These are phyloP conservation scores for Colletotrichum tropicale DNA, from an alignment of 2,329 filamentous ascomycete species.

Conservation along the genomic window DNA sequence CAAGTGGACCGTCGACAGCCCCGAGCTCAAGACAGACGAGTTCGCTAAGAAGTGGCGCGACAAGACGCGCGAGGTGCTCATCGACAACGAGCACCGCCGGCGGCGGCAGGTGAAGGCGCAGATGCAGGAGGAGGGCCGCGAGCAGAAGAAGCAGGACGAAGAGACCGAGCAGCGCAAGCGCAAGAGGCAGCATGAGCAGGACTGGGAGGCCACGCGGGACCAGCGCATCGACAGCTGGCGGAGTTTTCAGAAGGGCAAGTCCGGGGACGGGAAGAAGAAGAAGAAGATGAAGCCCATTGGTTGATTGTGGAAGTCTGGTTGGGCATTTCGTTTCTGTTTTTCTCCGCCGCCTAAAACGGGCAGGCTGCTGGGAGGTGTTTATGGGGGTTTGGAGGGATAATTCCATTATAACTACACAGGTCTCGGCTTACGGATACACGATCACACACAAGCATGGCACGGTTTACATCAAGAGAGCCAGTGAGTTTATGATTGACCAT, in stretches of 20 bases:
- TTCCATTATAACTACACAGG: conserved; percentile 8
- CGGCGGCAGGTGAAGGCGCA: conserved; percentile 88
- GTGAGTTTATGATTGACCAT: conserved; percentile 20
- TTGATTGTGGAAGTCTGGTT: conserved; percentile 31
- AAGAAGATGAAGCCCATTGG: conserved; percentile 72
- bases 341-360: not conserved
- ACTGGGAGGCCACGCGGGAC: conserved; percentile 93
- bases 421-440: conserved; percentile 1
- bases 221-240: conserved; percentile 94
- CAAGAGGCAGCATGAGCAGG: conserved; percentile 90
- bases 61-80: conserved; percentile 86
- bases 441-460: not conserved
- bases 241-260: conserved; percentile 81
- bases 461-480: not conserved
- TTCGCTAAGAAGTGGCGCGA: conserved; percentile 88
- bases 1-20: conserved; percentile 89
- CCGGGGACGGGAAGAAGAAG: conserved; percentile 50
- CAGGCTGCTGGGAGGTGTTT: not conserved
- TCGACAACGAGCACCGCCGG: conserved; percentile 89
- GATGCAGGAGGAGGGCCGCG: conserved; percentile 94
- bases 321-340: not conserved
- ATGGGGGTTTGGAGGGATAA: not conserved
- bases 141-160: conserved; percentile 84
- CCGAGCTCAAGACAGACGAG: conserved; percentile 82
- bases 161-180: conserved; percentile 81